phyloP scores from a whole-genome alignment of 257 asterid species.

The Petunia axillaris region DNA sequence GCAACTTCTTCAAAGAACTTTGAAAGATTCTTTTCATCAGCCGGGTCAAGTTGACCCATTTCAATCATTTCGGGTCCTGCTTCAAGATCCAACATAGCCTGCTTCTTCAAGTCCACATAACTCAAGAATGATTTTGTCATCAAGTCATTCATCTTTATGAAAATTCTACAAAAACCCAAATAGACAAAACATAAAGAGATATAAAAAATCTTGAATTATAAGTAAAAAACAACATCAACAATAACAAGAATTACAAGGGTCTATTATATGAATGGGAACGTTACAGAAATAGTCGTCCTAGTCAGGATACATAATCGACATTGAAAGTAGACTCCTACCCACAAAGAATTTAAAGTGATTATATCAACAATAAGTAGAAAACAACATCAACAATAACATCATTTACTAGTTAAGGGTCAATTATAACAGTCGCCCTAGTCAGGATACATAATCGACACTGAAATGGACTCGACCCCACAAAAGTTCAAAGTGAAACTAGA shows the following conservation, averaged over 20 bases:
- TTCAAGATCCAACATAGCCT: slow-evolving; percentile 67
- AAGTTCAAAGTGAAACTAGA: background rate
- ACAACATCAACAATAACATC: background rate
- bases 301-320: no score
- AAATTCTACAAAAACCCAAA: slow-evolving; percentile 37
- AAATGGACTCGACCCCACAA: background rate
- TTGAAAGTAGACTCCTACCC: background rate
- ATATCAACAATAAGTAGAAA: background rate
- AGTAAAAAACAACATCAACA: background rate
- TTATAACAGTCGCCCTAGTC: no score
- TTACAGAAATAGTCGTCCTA: no score
- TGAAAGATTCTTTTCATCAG: slow-evolving; percentile 56
- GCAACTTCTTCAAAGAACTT: slow-evolving; percentile 65
- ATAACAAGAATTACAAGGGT: background rate
- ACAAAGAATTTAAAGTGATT: background rate
- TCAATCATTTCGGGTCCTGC: slow-evolving; percentile 53
- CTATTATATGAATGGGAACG: no score
- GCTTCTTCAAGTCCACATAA: slow-evolving; percentile 83
- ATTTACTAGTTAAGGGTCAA: background rate
- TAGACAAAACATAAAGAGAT: background rate
- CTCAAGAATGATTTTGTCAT: slow-evolving; percentile 77
- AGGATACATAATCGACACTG: background rate
- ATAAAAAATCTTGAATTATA: background rate
- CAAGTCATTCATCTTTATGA: slow-evolving; percentile 71
- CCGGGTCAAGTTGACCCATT: slow-evolving; percentile 67